A percentile compares a stretch with the other conserved stretches of the same genome.
phyloP scores from a whole-genome alignment of 208 protist species.

The Acanthamoeba lugdunensis region DNA sequence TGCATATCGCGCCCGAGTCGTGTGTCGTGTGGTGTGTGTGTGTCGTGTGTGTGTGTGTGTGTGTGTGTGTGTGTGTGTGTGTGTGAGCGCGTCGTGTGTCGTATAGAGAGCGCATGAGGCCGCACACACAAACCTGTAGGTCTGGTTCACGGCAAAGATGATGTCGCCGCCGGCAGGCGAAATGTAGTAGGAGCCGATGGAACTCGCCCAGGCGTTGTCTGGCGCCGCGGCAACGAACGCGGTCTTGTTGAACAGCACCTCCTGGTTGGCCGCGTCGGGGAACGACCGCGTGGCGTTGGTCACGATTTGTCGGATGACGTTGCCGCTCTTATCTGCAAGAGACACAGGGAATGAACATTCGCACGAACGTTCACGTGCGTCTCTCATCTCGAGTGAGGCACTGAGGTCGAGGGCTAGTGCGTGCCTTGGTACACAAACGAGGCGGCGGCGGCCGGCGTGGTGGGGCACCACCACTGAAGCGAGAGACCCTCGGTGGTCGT shows the following conservation, averaged over 20 bases:
- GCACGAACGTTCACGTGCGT: too few relatives aligned
- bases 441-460: neutral
- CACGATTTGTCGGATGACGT: constrained; percentile 26
- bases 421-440: constrained; percentile 30
- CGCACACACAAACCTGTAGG: neutral
- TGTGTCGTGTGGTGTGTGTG: neutral
- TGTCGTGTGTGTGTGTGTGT: too few relatives aligned
- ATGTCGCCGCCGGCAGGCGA: neutral
- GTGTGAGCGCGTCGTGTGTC: neutral
- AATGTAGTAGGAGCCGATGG: constrained; percentile 26
- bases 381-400: too few relatives aligned
- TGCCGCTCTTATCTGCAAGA: neutral
- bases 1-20: neutral
- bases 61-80: neutral
- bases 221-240: neutral
- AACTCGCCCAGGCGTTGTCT: neutral
- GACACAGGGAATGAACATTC: too few relatives aligned
- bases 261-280: neutral
- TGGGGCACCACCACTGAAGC: neutral
- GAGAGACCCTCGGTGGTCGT: neutral
- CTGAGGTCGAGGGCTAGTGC: neutral
- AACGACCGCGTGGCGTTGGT: neutral
- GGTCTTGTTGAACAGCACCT: constrained; percentile 10
- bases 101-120: neutral
- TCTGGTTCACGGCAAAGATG: neutral